Base-by-base conservation (phyloP, 2,329 filamentous ascomycete species). In the Penicillium sp. region DNA sequence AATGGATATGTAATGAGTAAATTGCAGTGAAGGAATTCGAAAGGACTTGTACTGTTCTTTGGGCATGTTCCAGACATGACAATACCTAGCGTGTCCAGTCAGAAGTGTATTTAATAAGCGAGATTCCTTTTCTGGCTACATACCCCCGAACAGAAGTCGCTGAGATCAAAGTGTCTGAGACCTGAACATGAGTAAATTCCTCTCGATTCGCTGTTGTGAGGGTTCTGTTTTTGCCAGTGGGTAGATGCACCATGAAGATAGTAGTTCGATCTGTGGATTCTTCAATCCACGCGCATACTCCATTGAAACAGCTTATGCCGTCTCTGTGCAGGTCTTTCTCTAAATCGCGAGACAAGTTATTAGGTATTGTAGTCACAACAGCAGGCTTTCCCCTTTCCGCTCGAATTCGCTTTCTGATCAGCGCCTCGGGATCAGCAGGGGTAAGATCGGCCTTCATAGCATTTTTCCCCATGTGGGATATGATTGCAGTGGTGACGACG, bases 51-150 rank as follows among this genome's bases (percentile, higher is more conserved):
- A 33, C 17, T 65, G 55, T 16, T 62, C 55, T 2, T 63, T 65
- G 12, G 57, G 25, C 16, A 67, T 44, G 40, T 68, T 57, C 69
- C 70, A 73, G n/a, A 67, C 62, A 56, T 71, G 61, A 40, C 70
- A 73, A 30, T 65, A 63, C 28, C 69, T 72, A 33, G 19, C 30
- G 3, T 33, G 11, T 33, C 28, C 11, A 37, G 17, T 38, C 17
- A 47, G 35, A 33, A 22, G 28, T 33, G 10, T 25, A 33, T 50
- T 11, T 52, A 25, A 6, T 7, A 46, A 22, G 5, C 8, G 25
- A 11, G 11, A n/a, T 11, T 35, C n/a, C 8, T n/a, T 36, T 33
- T n/a, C 25, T 11, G 25, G 19, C 17, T n/a, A 50, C 42, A 28
- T 44, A 50, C 14, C 43, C 55, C 19, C 42, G 50, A 6, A 36